phyloP scores from a whole-genome alignment of 1,139 yeast genomes.

The Barnettozyma hawaiiensis region DNA sequence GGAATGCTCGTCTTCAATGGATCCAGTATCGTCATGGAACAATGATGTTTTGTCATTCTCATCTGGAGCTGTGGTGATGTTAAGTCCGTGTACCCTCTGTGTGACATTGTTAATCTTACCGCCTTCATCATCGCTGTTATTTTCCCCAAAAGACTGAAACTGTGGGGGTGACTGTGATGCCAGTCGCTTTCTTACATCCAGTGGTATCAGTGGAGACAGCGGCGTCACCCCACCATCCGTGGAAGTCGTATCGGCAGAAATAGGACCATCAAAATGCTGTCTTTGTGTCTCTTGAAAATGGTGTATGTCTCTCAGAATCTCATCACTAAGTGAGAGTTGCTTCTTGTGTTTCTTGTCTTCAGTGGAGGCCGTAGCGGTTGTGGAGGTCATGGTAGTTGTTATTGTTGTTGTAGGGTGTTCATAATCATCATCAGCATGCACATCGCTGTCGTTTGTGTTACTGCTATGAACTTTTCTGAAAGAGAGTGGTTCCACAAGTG shows the following conservation, averaged over 20 bases:
- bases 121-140: neutral
- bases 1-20: neutral
- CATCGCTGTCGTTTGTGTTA: neutral
- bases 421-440: neutral
- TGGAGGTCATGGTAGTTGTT: no score
- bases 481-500: neutral
- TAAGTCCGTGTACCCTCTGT: neutral
- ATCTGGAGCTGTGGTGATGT: neutral
- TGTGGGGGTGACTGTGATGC: neutral
- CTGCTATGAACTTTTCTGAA: neutral
- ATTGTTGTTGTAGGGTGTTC: no score
- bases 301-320: conserved; percentile 24
- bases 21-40: neutral
- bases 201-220: conserved; percentile 7
- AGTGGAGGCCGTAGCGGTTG: no score
- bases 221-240: conserved; percentile 4
- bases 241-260: neutral
- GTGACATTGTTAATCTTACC: neutral
- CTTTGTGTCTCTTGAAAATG: conserved; percentile 14
- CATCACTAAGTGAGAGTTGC: conserved; percentile 25
- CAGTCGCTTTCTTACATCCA: neutral
- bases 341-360: conserved; percentile 15
- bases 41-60: neutral
- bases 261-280: neutral
- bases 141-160: neutral